Percentiles rank a stretch among this genome's conserved stretches.
These are phyloP conservation scores for Melanopsichium pennsylvanicum DNA, from an alignment of 1,284 basidiomycete species.

Conservation along the genomic window DNA sequence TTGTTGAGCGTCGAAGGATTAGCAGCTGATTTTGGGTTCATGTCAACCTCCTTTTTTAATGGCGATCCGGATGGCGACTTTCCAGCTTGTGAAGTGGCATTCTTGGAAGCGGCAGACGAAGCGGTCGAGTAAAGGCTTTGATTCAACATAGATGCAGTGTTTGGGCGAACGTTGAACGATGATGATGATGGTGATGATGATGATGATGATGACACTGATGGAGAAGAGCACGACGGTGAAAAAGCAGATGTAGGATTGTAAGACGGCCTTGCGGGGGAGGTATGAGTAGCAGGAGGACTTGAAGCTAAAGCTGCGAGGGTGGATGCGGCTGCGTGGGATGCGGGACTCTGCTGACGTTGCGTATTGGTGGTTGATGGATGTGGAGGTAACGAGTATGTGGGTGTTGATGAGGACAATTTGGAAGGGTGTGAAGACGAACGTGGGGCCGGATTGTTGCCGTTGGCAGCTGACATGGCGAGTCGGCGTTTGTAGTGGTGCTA, in stretches of 20 bases:
- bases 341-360: slow-evolving; percentile 33
- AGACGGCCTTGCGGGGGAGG: too few relatives aligned
- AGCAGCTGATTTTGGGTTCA: slow-evolving; percentile 9
- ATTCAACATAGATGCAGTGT: slow-evolving; percentile 18
- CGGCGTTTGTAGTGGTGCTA: background rate
- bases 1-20: slow-evolving; percentile 8
- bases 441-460: slow-evolving; percentile 25
- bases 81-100: background rate
- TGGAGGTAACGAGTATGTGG: slow-evolving; percentile 27
- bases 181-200: slow-evolving; percentile 11
- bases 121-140: slow-evolving; percentile 41
- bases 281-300: slow-evolving; percentile 24
- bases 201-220: too few relatives aligned
- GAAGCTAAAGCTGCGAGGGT: slow-evolving; percentile 36
- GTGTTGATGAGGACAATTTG: background rate
- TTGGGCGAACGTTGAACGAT: slow-evolving; percentile 16
- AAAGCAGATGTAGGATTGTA: too few relatives aligned
- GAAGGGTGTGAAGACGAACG: slow-evolving; percentile 10
- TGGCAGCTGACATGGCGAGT: slow-evolving; percentile 24
- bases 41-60: slow-evolving; percentile 32
- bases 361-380: slow-evolving; percentile 34
- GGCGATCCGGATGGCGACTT: slow-evolving; percentile 25
- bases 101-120: slow-evolving; percentile 14
- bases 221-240: too few relatives aligned
- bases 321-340: slow-evolving; percentile 41